Conservation (phyloP, 2,329 filamentous ascomycete species). For the Ascomycota sp. region DNA sequence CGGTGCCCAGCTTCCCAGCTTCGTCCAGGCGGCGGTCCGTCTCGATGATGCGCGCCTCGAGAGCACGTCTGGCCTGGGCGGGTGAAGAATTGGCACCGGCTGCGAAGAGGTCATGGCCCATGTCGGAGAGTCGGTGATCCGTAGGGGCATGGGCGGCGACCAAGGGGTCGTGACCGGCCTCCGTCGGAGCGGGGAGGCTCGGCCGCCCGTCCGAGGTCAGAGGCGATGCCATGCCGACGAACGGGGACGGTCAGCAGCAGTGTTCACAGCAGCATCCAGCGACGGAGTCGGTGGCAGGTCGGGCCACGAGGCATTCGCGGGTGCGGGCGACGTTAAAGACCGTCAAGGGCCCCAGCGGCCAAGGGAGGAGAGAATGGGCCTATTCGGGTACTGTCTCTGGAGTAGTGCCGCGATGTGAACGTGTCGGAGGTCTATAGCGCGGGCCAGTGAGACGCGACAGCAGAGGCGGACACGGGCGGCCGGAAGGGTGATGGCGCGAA, state of each 20-base stretch:
- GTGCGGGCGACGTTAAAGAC: neutral
- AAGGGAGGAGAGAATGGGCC: no score
- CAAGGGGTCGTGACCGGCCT: slow-evolving; percentile 32
- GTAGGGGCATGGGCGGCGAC: slow-evolving; percentile 21
- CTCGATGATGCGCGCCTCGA: slow-evolving; percentile 80
- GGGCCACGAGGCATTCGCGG: no score
- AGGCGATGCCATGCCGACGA: slow-evolving; percentile 19
- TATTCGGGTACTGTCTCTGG: no score
- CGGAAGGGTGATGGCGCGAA: neutral
- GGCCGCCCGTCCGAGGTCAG: slow-evolving; percentile 18
- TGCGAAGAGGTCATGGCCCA: slow-evolving; percentile 60
- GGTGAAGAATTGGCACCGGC: slow-evolving; percentile 59
- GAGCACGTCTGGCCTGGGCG: slow-evolving; percentile 63
- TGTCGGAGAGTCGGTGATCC: slow-evolving; percentile 55
- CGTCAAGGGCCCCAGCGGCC: no score
- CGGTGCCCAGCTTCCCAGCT: slow-evolving; percentile 69
- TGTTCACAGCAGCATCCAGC: no score
- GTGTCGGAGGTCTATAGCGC: no score
- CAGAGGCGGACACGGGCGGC: neutral
- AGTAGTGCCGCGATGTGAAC: no score
- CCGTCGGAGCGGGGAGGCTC: slow-evolving; percentile 16
- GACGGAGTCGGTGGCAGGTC: no score
- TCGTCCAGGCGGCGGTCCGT: slow-evolving; percentile 82
- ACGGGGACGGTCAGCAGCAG: neutral
- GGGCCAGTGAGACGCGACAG: neutral